Conservation (phyloP, 768 basidiomycete species). For the Tulasnella sp. region DNA sequence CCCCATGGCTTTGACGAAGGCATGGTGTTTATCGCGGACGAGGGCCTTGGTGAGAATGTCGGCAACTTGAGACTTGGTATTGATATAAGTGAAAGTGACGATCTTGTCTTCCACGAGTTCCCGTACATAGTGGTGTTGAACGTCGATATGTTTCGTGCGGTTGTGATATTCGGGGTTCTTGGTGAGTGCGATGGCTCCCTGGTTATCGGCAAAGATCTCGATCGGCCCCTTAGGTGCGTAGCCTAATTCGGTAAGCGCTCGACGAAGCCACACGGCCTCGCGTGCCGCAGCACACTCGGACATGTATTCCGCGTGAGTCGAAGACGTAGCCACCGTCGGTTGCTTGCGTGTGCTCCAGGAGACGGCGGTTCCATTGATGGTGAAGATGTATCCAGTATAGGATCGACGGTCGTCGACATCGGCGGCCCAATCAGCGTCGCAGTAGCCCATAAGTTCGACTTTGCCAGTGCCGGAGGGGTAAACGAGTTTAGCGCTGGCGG, state of each 20-base stretch:
- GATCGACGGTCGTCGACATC: not conserved
- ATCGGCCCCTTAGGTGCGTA: conserved; percentile 32
- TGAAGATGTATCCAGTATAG: not conserved
- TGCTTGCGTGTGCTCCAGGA: conserved; percentile 35
- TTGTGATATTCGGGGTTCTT: conserved; percentile 40
- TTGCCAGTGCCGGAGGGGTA: conserved; percentile 9
- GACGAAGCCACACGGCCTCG: conserved; percentile 37
- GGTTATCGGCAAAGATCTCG: conserved; percentile 37
- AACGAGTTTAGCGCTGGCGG: conserved; percentile 36
- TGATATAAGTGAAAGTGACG: conserved; percentile 43
- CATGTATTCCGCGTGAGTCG: conserved; percentile 38
- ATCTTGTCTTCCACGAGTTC: conserved; percentile 43
- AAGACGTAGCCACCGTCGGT: conserved; percentile 25
- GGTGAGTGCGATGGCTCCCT: conserved; percentile 32
- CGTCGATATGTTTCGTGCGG: conserved; percentile 43
- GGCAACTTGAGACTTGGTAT: conserved; percentile 39
- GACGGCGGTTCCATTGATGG: conserved; percentile 15
- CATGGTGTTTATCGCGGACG: not conserved
- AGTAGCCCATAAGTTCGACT: conserved; percentile 36
- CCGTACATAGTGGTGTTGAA: conserved; percentile 43
- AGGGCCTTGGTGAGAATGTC: conserved; percentile 38
- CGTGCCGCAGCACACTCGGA: conserved; percentile 34
- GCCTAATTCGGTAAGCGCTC: conserved; percentile 5
- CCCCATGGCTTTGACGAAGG: not conserved
- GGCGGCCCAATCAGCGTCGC: conserved; percentile 45